Conservation (phyloP, 768 basidiomycete species). For the Cystobasidium ongulense region DNA sequence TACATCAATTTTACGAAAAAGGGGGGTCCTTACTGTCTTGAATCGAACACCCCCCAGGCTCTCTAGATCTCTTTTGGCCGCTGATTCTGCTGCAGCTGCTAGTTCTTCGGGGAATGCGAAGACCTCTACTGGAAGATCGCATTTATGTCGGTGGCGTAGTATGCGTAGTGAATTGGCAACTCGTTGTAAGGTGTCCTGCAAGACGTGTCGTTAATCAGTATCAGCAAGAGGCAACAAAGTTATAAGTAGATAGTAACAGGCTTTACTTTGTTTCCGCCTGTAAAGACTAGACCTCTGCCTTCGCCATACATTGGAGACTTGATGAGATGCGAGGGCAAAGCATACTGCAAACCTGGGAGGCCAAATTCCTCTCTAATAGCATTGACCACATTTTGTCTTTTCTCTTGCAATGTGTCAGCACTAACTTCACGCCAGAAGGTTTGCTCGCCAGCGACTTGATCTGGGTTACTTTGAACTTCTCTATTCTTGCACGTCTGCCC, state of each 20-base stretch:
- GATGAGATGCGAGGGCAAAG: not conserved
- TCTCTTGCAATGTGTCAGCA: not conserved
- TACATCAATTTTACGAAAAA: not conserved
- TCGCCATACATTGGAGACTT: not conserved
- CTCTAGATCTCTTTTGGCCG: constrained; percentile 40
- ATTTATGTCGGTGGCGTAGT: constrained; percentile 12
- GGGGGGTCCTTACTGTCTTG: constrained; percentile 34
- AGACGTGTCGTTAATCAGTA: not conserved
- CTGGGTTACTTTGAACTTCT: constrained; percentile 12
- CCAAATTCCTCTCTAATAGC: not conserved
- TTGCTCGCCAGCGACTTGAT: constrained; percentile 17
- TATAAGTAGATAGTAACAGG: not conserved
- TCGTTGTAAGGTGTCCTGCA: constrained; percentile 20
- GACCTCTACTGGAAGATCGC: constrained; percentile 46
- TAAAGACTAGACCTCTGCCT: constrained; percentile 11
- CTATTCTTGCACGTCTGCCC: not conserved
- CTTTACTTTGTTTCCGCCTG: constrained; percentile 17
- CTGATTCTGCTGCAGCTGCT: constrained; percentile 29
- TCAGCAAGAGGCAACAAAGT: not conserved
- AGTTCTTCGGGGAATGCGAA: constrained; percentile 48
- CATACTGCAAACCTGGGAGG: constrained; percentile 3
- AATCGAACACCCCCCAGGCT: constrained; percentile 44
- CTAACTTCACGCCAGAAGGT: constrained; percentile 17
- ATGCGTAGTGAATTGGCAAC: constrained; percentile 13
- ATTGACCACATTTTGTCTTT: not conserved